These are phyloP conservation scores for Rhexocercosporidium sp. DNA, from an alignment of 2,329 filamentous ascomycete species.

Conservation along the genomic window DNA sequence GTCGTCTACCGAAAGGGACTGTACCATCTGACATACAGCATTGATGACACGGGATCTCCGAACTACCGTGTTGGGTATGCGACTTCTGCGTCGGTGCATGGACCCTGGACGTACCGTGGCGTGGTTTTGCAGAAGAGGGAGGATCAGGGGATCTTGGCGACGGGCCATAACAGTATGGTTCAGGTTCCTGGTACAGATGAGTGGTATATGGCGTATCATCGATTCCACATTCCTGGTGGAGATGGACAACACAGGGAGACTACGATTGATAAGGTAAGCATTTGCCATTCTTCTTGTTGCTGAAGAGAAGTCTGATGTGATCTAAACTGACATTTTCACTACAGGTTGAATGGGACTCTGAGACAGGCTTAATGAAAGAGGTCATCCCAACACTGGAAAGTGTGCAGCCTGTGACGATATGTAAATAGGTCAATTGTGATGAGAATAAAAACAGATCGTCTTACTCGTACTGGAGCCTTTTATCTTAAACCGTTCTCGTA, in stretches of 20 bases:
- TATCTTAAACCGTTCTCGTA: too few species aligned
- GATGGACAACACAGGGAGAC: constrained; percentile 15
- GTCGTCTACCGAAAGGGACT: constrained; percentile 13
- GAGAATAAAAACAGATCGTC: too few species aligned
- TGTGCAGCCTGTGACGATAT: constrained; percentile 7
- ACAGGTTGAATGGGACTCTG: constrained; percentile 11
- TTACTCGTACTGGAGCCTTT: too few species aligned
- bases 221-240: constrained; percentile 15
- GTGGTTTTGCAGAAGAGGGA: constrained; percentile 16
- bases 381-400: constrained; percentile 15
- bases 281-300: neutral
- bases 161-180: constrained; percentile 14
- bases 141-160: constrained; percentile 12
- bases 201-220: constrained; percentile 20
- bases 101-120: constrained; percentile 13
- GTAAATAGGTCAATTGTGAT: too few species aligned
- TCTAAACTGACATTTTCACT: neutral
- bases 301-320: neutral
- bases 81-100: neutral
- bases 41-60: constrained; percentile 12
- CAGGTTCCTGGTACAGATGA: constrained; percentile 15
- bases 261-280: constrained; percentile 12
- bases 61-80: constrained; percentile 19
- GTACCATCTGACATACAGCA: constrained; percentile 17
- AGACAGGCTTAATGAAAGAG: constrained; percentile 10